Percentiles rank a stretch among this genome's conserved stretches.
Conservation (phyloP, 1,284 basidiomycete genomes). For the Phaffia rhodozyma region DNA sequence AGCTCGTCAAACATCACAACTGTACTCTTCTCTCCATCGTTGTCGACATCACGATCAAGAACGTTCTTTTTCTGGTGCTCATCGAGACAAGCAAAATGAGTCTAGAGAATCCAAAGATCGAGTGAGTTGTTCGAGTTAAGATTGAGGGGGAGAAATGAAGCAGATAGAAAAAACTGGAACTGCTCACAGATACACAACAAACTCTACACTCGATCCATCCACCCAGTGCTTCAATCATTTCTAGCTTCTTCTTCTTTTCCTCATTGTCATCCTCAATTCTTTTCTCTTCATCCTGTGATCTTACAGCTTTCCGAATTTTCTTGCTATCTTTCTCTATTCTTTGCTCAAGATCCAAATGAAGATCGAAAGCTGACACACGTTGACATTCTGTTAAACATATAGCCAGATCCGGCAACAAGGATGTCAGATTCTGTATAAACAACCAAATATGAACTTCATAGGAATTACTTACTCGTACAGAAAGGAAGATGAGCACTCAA, state of each 20-base stretch:
- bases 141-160: background rate
- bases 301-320: too few relatives aligned
- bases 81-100: constrained; percentile 15
- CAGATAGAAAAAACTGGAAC: background rate
- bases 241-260: constrained; percentile 16
- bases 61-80: background rate
- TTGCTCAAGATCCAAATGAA: too few relatives aligned
- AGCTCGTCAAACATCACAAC: constrained; percentile 1
- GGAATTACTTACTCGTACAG: too few relatives aligned
- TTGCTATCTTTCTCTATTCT: too few relatives aligned
- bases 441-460: too few relatives aligned
- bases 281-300: background rate
- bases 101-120: background rate
- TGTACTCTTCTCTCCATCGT: background rate
- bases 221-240: constrained; percentile 14
- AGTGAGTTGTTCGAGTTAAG: background rate
- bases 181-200: constrained; percentile 15
- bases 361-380: too few relatives aligned
- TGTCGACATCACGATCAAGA: background rate
- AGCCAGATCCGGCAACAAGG: too few relatives aligned
- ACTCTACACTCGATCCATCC: constrained; percentile 16
- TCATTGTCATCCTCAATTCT: background rate
- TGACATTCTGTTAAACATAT: too few relatives aligned
- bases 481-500: too few relatives aligned
- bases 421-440: too few relatives aligned